phyloP scores from a whole-genome alignment of 2,329 filamentous ascomycete genomes.

The Neopestalotiopsis rosae region DNA sequence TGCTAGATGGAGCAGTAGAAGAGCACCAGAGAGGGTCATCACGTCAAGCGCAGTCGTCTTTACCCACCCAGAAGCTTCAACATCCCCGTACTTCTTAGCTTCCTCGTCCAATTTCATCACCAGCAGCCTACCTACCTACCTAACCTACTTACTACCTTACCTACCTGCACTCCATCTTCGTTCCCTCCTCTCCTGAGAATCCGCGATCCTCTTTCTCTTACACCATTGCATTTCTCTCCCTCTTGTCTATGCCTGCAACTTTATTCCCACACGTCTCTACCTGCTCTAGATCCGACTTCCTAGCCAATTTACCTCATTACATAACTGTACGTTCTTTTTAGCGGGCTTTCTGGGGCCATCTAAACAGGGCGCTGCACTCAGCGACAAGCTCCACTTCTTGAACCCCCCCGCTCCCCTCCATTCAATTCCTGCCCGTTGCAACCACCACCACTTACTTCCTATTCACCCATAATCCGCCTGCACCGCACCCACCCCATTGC shows the following conservation, averaged over 20 bases:
- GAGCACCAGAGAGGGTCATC: constrained; percentile 9
- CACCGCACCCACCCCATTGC: neutral
- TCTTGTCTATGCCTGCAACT: neutral
- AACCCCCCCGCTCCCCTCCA: constrained; percentile 19
- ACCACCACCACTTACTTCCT: constrained; percentile 15
- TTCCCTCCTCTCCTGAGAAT: constrained; percentile 4
- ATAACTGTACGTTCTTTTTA: constrained; percentile 17
- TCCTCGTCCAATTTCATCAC: constrained; percentile 10
- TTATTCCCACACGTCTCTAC: neutral
- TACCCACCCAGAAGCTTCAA: constrained; percentile 15
- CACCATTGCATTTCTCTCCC: neutral
- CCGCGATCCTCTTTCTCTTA: constrained; percentile 5
- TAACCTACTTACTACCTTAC: no score
- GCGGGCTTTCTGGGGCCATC: constrained; percentile 14
- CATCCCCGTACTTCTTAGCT: constrained; percentile 16
- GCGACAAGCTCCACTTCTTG: constrained; percentile 13
- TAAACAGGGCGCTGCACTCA: constrained; percentile 18
- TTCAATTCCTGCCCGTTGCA: constrained; percentile 19
- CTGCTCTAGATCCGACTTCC: constrained; percentile 6
- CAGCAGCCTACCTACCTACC: constrained; percentile 3
- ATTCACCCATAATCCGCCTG: constrained; percentile 9
- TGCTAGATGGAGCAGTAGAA: constrained; percentile 7
- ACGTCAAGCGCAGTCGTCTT: constrained; percentile 17
- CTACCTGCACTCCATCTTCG: neutral
- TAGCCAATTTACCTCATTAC: constrained; percentile 16